Evolutionary conservation across 352 stramenopile species (phyloP).

Genomic region (Peronospora belbahrii): DNA sequence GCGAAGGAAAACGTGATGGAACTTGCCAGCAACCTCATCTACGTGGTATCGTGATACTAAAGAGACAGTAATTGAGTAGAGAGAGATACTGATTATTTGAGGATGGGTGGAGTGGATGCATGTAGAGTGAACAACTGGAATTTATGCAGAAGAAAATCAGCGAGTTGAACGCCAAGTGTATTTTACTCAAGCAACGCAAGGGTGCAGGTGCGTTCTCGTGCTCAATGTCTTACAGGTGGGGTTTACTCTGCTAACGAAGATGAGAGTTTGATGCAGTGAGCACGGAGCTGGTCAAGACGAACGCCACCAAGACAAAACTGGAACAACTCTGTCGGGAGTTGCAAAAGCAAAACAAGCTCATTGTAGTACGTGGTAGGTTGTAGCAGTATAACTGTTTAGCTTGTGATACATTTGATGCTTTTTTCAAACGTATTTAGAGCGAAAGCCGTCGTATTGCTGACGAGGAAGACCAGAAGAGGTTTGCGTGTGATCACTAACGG

Average conservation of each 20-base stretch:
- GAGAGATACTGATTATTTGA: background rate
- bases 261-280: constrained; percentile 31
- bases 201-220: constrained; percentile 27
- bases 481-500: too few species aligned
- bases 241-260: background rate
- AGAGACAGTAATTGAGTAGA: background rate
- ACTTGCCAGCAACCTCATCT: constrained; percentile 32
- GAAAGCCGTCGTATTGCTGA: constrained; percentile 80
- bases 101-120: background rate
- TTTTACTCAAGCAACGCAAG: constrained; percentile 74
- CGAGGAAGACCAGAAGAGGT: constrained; percentile 78
- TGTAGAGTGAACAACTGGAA: constrained; percentile 46
- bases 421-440: constrained; percentile 17
- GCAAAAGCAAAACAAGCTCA: constrained; percentile 85
- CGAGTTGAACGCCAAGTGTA: constrained; percentile 73
- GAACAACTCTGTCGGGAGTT: constrained; percentile 80
- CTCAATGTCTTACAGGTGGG: background rate
- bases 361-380: constrained; percentile 35
- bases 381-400: background rate
- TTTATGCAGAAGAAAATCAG: constrained; percentile 76
- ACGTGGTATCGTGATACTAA: constrained; percentile 28
- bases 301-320: constrained; percentile 60
- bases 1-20: constrained; percentile 39
- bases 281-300: constrained; percentile 58
- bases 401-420: background rate